Conservation (phyloP, 2,329 filamentous ascomycete genomes). For the Exophiala phaeomuriformis region DNA sequence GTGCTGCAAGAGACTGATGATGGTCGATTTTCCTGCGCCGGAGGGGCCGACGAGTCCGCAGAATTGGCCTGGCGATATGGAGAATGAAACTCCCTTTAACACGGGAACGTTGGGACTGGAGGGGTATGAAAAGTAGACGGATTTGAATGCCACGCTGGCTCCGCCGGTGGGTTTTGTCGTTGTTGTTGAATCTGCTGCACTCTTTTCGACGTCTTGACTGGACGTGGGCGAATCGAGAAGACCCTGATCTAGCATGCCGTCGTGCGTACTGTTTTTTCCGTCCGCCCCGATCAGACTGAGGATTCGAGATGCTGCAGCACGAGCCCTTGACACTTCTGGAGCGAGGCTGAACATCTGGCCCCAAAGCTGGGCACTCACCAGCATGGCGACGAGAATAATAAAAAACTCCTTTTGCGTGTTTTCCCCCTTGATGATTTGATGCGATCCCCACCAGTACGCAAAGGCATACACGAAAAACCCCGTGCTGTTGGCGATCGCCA, state of each 20-base stretch:
- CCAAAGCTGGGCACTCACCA: constrained; percentile 33
- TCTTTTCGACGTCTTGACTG: constrained; percentile 28
- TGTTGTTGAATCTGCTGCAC: constrained; percentile 19
- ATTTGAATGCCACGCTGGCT: not conserved
- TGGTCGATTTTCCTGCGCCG: constrained; percentile 88
- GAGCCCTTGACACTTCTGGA: constrained; percentile 69
- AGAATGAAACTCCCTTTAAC: constrained; percentile 64
- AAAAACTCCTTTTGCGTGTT: constrained; percentile 67
- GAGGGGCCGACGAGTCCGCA: constrained; percentile 77
- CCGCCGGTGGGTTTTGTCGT: not conserved
- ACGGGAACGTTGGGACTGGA: constrained; percentile 62
- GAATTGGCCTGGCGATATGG: constrained; percentile 28
- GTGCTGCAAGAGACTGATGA: constrained; percentile 80
- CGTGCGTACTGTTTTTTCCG: constrained; percentile 55
- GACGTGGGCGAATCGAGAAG: not conserved
- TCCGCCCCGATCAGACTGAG: constrained; percentile 51
- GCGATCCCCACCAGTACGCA: constrained; percentile 67
- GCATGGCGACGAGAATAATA: constrained; percentile 37
- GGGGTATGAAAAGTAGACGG: constrained; percentile 84
- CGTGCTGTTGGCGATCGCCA: constrained; percentile 39
- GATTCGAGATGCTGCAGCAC: constrained; percentile 69
- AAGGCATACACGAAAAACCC: constrained; percentile 38
- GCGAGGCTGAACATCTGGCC: constrained; percentile 33
- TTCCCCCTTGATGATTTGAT: constrained; percentile 56
- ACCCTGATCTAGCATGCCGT: not conserved